Conservation (phyloP, 2,329 filamentous ascomycete genomes). For the Macrophomina pseudophaseolina region DNA sequence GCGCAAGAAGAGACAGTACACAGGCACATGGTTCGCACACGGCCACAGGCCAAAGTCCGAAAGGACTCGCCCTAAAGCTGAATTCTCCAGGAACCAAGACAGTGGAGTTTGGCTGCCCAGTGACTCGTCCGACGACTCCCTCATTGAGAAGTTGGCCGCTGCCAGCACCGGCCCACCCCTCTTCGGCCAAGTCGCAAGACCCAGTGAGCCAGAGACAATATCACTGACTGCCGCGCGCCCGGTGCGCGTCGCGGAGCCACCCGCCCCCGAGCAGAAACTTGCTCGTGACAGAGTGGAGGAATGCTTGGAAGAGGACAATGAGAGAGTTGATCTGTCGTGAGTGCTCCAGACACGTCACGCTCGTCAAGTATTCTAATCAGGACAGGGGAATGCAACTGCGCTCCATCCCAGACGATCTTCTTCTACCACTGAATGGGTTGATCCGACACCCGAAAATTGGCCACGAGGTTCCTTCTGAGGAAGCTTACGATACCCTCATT, state of each 20-base stretch:
- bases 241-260: conserved; percentile 4
- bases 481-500: conserved; percentile 64
- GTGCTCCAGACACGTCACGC: conserved; percentile 33
- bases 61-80: conserved; percentile 52
- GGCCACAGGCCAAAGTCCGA: conserved; percentile 31
- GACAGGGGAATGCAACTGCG: conserved; percentile 35
- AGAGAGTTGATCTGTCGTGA: conserved; percentile 67
- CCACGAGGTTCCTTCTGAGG: conserved; percentile 60
- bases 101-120: conserved; percentile 73
- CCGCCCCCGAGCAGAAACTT: not conserved
- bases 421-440: conserved; percentile 58
- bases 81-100: conserved; percentile 65
- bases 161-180: conserved; percentile 22
- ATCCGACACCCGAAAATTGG: conserved; percentile 53
- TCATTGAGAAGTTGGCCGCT: conserved; percentile 46
- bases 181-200: conserved; percentile 19
- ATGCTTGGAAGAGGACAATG: conserved; percentile 61
- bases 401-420: conserved; percentile 60
- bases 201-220: conserved; percentile 6
- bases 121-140: conserved; percentile 58
- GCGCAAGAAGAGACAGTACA: conserved; percentile 66
- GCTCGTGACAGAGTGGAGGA: conserved; percentile 22
- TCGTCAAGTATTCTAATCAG: conserved; percentile 18
- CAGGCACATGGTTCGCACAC: conserved; percentile 72
- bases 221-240: not conserved